Evolutionary conservation across 2,329 filamentous ascomycete species (phyloP), one percentile per base, ranked within the genome.

Genomic region (Fusarium sarcochroum): DNA sequence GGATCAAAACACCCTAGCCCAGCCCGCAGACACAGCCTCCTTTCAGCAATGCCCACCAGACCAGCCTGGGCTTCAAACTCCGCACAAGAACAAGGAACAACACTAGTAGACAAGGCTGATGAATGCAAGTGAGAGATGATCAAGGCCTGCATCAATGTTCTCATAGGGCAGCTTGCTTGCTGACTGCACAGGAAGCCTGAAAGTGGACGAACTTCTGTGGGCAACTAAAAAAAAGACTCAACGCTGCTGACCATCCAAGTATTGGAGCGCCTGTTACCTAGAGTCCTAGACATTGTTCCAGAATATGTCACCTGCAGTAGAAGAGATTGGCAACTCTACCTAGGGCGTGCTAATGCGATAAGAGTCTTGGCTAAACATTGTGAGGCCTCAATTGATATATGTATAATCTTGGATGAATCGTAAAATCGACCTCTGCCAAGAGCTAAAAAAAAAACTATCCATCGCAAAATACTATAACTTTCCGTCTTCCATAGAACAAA

Each of bases 11-110:
- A 41, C 46, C 42, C 35, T 23, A 66, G 37, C 35, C 25, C 23
- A 52, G 23, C 37, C 56, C 14, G 42, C 50, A 66, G 37, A 47
- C 63, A 67, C 63, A 67, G 63, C 63, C 63, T 63, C 60, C 38
- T 32, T 45, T 34, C 17, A 63, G 37, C 18, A 40, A 38, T 32
- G 30, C 20, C 32, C 32, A 45, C 34, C 42, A 62, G 38, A 15
- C 30, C 40, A 38, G 32, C 20, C 58, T 38, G 34, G 25, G 32
- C 51, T 49, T n/a, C 38, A 34, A 20, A 37, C 41, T 53, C 46
- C 35, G 35, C 58, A 40, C 17, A 47, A 30, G 18, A 47, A 44
- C 48, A 62, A 47, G 47, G 34, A 51, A 44, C 21, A 18, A 35
- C 41, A 32, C 38, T 50, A 30, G 13, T 40, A 40, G 41, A 66